These are phyloP conservation scores for Amaranthus hypochondriacus DNA, from an alignment of 148 eudicot genomes.

Conservation along the genomic window DNA sequence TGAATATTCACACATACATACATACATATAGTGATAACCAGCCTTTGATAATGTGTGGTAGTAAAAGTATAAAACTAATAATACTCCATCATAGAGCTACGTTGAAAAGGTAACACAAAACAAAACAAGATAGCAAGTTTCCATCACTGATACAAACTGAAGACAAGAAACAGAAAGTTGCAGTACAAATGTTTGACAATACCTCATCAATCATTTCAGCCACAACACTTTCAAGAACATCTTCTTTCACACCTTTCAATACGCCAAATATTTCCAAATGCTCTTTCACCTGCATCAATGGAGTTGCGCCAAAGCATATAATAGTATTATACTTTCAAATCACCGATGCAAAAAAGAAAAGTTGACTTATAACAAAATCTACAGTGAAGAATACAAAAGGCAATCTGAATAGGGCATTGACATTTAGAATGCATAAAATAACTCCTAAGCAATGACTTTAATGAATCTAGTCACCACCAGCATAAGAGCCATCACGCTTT, in stretches of 20 bases:
- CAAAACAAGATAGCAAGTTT: background rate
- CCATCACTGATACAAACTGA: background rate
- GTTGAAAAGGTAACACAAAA: too few relatives aligned
- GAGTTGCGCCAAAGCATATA: conserved; percentile 9
- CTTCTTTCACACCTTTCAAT: conserved; percentile 79
- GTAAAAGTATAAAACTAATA: too few relatives aligned
- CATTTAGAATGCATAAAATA: background rate
- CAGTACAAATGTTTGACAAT: background rate
- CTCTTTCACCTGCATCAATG: conserved; percentile 76
- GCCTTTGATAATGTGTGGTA: too few relatives aligned
- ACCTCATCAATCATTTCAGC: conserved; percentile 88
- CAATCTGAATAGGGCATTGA: background rate
- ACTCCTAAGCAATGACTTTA: background rate
- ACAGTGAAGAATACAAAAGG: background rate
- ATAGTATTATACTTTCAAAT: conserved; percentile 3
- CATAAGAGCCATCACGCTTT: conserved; percentile 1
- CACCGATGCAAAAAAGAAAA: background rate
- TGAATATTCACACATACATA: too few relatives aligned
- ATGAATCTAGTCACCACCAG: background rate
- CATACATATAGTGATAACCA: too few relatives aligned
- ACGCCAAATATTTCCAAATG: conserved; percentile 90
- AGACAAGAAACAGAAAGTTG: background rate
- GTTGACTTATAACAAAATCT: background rate
- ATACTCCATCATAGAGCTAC: too few relatives aligned
- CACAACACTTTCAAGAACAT: conserved; percentile 51